Percentiles rank a stretch among this genome's conserved stretches.
Evolutionary conservation across 768 basidiomycete genomes (phyloP).

Genomic region (Scleroderma bovista): DNA sequence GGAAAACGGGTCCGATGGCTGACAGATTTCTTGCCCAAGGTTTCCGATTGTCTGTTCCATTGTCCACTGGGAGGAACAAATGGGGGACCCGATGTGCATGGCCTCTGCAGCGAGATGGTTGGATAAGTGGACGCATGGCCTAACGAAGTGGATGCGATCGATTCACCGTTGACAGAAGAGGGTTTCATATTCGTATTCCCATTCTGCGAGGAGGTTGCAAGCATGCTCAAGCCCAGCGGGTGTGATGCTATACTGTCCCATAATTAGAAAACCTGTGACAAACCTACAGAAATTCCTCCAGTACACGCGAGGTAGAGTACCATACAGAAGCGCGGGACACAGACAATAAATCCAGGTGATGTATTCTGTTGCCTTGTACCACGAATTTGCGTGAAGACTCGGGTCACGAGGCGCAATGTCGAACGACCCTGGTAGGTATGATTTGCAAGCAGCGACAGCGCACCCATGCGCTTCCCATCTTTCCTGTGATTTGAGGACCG

Average conservation of each 20-base stretch:
- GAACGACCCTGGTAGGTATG: conserved; percentile 15
- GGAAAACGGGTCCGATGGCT: conserved; percentile 20
- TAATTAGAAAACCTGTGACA: background rate
- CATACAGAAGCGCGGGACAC: background rate
- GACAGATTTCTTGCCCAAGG: conserved; percentile 20
- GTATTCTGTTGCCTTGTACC: background rate
- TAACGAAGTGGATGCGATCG: conserved; percentile 24
- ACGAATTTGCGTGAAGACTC: background rate
- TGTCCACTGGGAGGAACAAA: conserved; percentile 24
- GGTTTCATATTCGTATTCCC: conserved; percentile 21
- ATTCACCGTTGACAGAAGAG: conserved; percentile 18
- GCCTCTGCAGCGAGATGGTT: conserved; percentile 11
- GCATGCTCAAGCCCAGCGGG: background rate
- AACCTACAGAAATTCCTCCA: conserved; percentile 1
- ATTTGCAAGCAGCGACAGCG: conserved; percentile 10
- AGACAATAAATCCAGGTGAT: conserved; percentile 1
- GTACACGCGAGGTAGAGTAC: background rate
- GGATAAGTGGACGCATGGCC: conserved; percentile 20
- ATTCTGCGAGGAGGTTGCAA: conserved; percentile 18
- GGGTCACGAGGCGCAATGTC: conserved; percentile 17
- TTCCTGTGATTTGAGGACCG: background rate
- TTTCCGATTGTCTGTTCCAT: conserved; percentile 23
- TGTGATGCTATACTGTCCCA: conserved; percentile 1
- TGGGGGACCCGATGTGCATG: conserved; percentile 11
- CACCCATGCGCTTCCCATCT: background rate